Evolutionary conservation across 371 early-diverging fungal genomes (phyloP), one percentile per base, ranked within the genome.

Genomic region (Dinochytrium kinnereticum): DNA sequence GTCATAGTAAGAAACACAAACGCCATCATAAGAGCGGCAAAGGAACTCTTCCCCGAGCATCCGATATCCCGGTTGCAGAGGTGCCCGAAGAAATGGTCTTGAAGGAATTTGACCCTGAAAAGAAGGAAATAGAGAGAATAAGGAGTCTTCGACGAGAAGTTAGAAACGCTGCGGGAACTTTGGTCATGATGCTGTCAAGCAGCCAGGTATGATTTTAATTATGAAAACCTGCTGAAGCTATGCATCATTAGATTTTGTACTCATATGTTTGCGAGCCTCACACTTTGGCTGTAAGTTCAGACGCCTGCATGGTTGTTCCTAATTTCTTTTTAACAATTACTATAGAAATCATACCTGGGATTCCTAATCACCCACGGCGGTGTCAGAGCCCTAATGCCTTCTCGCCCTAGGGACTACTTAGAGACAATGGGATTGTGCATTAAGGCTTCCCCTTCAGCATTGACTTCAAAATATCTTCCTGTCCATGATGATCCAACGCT

Each of bases 361-460:
- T 91, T 92, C 74, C 81, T 91, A 40, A 81, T 92, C 38, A 84
- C 86, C 0, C 92, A 92, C 71, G 84, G 88, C 19, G 90, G 91
- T 1, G 82, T 88, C 37, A 68, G 78, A 21, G 65, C 65, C 33
- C 68, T 77, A 1, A 66, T 69, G 33, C 75, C 79, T 1, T 49
- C 50, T 24, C 37, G 53, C 53, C 69, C 76, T 15, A 31, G 69
- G 1, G 74, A 75, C 34, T 78, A 77, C 51, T 61, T 78, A 21
- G 59, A 70, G 38, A 34, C 69, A 0, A 69, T 81, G 64, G 76
- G 73, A 0, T 28, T 37, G 3, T 36, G 68, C 5, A 49, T 75
- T 28, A 69, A 69, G 13, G 55, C 72, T 17, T 71, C 70, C 40
- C 10, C 39, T 7, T 26, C 24, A 5, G 68, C 68, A 24, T 26